Base-by-base conservation (phyloP, 164 flowering plant species). In the Berberis thunbergii region DNA sequence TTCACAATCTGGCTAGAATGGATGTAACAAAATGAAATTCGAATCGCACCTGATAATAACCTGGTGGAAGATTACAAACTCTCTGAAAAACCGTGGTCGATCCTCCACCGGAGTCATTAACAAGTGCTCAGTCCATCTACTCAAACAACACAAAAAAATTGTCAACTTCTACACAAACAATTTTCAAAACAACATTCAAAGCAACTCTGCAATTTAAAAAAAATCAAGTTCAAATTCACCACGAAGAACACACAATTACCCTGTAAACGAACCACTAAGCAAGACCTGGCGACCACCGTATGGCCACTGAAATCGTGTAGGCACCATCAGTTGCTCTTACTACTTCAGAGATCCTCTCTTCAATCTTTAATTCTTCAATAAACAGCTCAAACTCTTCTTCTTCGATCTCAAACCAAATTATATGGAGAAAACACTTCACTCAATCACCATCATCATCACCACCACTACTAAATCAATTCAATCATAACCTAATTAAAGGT, bases 231-330 rank as follows among this genome's bases (percentile, higher is more conserved):
- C 2, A 38, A 57, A 10, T 10, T 4, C 44, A 7, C 6, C 40
- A 9, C 3, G 6, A 40, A 57, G 11, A 0, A 11, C 6, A 50
- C 7, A 26, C 26, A 45, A 9, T 61, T 61, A 77, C 80, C 77
- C 41, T 7, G 73, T 70, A 59, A 77, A 77, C 0, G 80, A 77
- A 40, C 80, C 78, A 13, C 66, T 67, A 61, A 77, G 68, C 52
- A 67, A 74, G 46, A 77, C 78, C 65, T 67, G 70, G 41, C 68
- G 64, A 46, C 80, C 80, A 10, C 80, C 80, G 46, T 77, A 72
- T 1, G 74, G 80, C 80, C 80, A 77, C 42, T 68, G 70, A 57
- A 77, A 77, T 38, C 72, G 60, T 3, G 72, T 72, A 43, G 75
- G 75, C 38, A 72, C 67, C 74, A 26, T 26, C 26, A 26, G 26